A percentile compares a stretch with the other conserved stretches of the same genome.
Evolutionary conservation across 345 rosid species (phyloP).

Genomic region (Mallotus nudiflorus): DNA sequence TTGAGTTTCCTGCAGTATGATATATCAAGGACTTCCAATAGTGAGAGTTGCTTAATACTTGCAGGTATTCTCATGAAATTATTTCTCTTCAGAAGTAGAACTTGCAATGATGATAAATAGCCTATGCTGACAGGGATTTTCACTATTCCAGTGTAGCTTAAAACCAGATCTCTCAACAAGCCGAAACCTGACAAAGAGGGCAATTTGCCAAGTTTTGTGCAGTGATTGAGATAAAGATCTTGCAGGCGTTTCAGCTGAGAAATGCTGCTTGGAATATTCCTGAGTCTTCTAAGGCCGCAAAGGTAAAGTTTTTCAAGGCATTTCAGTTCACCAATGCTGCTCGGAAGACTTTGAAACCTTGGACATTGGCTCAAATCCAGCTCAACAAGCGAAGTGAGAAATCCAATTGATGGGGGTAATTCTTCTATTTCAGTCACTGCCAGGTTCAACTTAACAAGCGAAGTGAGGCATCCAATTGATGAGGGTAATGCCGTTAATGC

Average conservation of each 20-base stretch:
- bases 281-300: constrained; percentile 8
- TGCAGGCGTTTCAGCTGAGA: not conserved
- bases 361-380: constrained; percentile 15
- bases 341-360: constrained; percentile 4
- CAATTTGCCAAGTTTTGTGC: constrained; percentile 11
- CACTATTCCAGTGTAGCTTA: not conserved
- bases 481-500: constrained; percentile 5
- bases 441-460: constrained; percentile 8
- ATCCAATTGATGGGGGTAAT: constrained; percentile 11
- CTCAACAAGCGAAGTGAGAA: constrained; percentile 12
- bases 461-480: constrained; percentile 7
- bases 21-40: not conserved
- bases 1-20: constrained; percentile 9
- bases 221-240: not conserved
- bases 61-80: constrained; percentile 11
- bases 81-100: constrained; percentile 8
- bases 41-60: constrained; percentile 13
- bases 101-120: constrained; percentile 1
- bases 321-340: constrained; percentile 14
- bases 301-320: constrained; percentile 12
- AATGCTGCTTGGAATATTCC: not conserved
- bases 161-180: not conserved
- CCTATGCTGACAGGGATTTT: not conserved
- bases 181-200: constrained; percentile 3
- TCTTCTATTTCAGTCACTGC: constrained; percentile 10